Conservation (phyloP, 2,329 filamentous ascomycete genomes). For the Ophiostoma piceae region DNA sequence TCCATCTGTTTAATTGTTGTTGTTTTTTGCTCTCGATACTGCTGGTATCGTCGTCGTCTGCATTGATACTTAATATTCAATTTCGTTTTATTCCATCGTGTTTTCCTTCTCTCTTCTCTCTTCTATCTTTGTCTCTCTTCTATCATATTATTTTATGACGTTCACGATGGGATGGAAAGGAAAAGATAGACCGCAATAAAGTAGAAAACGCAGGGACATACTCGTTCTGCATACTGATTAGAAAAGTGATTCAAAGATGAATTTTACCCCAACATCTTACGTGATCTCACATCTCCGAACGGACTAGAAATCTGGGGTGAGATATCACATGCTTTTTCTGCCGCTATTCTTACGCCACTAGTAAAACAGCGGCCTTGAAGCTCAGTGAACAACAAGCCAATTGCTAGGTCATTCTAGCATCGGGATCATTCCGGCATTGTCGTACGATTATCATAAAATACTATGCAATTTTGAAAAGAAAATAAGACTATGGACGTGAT, state of each 20-base stretch:
- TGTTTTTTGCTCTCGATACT: neutral
- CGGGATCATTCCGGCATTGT: neutral
- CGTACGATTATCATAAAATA: neutral
- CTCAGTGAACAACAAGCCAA: neutral
- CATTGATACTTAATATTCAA: neutral
- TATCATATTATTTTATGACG: neutral
- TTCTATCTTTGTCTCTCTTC: neutral
- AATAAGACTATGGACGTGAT: neutral
- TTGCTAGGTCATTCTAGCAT: neutral
- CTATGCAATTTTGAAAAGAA: neutral
- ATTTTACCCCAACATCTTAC: neutral
- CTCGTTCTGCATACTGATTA: too few species aligned
- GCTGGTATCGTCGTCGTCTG: neutral
- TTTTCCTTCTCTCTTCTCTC: neutral
- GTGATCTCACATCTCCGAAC: neutral
- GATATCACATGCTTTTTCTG: slow-evolving; percentile 2
- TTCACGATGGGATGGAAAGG: neutral
- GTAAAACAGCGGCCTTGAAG: neutral
- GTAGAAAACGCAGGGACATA: neutral
- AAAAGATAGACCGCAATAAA: neutral
- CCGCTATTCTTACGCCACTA: neutral
- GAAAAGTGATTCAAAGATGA: neutral
- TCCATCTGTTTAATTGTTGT: neutral
- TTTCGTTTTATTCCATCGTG: neutral
- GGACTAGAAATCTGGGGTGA: neutral